Evolutionary conservation across 768 basidiomycete species (phyloP), one percentile per base, ranked within the genome.

Genomic region (Flagelloscypha sp.): DNA sequence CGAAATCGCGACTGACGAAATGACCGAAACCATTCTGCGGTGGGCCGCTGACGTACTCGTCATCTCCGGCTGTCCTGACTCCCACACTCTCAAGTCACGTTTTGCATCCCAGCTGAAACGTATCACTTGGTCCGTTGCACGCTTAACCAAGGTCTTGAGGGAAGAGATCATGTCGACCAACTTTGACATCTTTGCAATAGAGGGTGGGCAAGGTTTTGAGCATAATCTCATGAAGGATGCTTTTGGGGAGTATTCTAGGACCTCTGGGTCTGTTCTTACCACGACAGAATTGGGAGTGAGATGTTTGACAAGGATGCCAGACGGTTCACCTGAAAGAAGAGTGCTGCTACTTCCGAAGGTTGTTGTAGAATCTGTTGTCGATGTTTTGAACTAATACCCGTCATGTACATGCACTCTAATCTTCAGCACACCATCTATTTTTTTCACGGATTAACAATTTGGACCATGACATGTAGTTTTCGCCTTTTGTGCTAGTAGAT

Each of bases 91-190:
- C 16, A 68, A 70, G 32, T 48, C 57, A 5, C 66, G 68, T 17
- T 80, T 76, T 41, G 66, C 66, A 17, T 59, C 74, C 21, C 80
- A 81, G 48, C 69, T 85, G 7, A 70, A 68, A 15, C 70, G 79
- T 12, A 77, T 87, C 27, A 74, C 81, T 8, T 71, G 68, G 35
- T 65, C 79, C 0, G 78, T 77, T 15, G 71, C 72, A 49, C 67
- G 67, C 40, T 59, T 87, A 20, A 79, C 80, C 8, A 69, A 65
- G 32, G 72, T 83, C 25, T 69, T 72, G 23, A 63, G 73, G 32
- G 82, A 87, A 47, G 83, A 84, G 41, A 83, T 84, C 48, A 71
- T 87, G 63, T 81, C 78, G 2, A 80, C 83, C 2, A 76, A 69
- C 38, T 87, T 86, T 47, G 80, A 86, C 46, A 68, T 85, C 23